Conservation (phyloP, 352 stramenopile genomes). For the Chrysophaeum taylorii region DNA sequence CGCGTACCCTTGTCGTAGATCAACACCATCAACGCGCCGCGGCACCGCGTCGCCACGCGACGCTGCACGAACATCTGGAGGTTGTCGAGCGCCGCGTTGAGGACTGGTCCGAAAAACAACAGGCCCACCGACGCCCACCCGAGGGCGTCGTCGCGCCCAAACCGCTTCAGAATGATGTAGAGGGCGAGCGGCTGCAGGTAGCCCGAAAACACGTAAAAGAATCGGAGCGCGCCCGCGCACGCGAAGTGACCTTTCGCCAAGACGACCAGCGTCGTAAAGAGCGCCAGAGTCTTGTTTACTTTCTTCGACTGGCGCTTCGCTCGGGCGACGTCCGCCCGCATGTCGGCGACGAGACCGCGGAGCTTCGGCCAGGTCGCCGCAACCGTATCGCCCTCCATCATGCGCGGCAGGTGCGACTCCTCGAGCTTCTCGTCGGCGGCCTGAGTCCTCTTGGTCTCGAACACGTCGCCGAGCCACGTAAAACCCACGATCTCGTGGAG, state of each 20-base stretch:
- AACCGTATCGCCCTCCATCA: background rate
- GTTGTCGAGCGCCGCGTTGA: background rate
- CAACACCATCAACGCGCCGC: constrained; percentile 5
- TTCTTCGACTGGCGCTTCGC: background rate
- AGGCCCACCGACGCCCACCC: background rate
- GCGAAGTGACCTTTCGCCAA: background rate
- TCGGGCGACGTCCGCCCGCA: background rate
- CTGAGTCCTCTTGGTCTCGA: background rate
- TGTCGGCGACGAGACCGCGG: background rate
- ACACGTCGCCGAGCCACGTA: background rate
- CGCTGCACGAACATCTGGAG: constrained; percentile 1
- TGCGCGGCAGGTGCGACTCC: background rate
- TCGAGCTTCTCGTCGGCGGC: background rate
- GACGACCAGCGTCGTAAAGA: background rate
- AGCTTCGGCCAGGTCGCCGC: background rate
- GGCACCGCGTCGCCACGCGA: constrained; percentile 10
- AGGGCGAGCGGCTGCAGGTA: background rate
- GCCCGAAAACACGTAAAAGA: background rate
- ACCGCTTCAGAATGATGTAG: background rate
- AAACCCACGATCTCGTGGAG: background rate
- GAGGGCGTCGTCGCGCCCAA: background rate
- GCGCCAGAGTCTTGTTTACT: background rate
- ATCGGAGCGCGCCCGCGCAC: background rate
- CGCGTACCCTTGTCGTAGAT: background rate
- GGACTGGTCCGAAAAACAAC: background rate